These are phyloP conservation scores for Citrus inodora DNA, from an alignment of 345 rosid species.

Conservation along the genomic window DNA sequence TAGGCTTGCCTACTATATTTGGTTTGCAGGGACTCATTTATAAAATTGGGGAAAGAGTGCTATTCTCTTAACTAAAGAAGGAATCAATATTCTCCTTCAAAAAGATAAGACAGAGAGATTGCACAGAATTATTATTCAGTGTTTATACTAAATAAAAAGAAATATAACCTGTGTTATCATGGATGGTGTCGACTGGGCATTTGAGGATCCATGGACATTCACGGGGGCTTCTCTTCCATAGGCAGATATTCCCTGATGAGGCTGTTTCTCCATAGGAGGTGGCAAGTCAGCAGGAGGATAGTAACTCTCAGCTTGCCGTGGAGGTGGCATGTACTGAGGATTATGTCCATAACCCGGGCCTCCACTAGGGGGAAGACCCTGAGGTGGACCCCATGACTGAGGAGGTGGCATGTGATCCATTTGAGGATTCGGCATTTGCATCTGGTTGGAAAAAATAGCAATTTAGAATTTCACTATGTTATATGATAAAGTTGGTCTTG, in stretches of 20 bases:
- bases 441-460: slow-evolving; percentile 37
- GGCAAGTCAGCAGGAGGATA: slow-evolving; percentile 83
- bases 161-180: slow-evolving; percentile 82
- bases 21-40: not conserved
- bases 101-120: not conserved
- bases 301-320: slow-evolving; percentile 74
- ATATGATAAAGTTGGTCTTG: not conserved
- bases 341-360: slow-evolving; percentile 72
- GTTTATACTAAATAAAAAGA: not conserved
- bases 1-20: not conserved
- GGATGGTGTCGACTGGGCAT: slow-evolving; percentile 70
- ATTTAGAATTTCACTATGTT: not conserved
- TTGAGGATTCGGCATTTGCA: slow-evolving; percentile 77
- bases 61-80: not conserved
- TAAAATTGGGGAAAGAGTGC: not conserved
- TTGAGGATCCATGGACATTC: slow-evolving; percentile 63
- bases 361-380: slow-evolving; percentile 71
- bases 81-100: not conserved
- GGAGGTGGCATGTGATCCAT: slow-evolving; percentile 89
- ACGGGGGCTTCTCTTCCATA: slow-evolving; percentile 92
- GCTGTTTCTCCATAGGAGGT: slow-evolving; percentile 85
- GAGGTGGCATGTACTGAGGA: slow-evolving; percentile 83
- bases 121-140: not conserved
- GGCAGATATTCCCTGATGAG: slow-evolving; percentile 94
- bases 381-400: slow-evolving; percentile 94